Evolutionary conservation across 2,329 filamentous ascomycete genomes (phyloP), one percentile per base, ranked within the genome.

Genomic region (Fusarium miscanthi): DNA sequence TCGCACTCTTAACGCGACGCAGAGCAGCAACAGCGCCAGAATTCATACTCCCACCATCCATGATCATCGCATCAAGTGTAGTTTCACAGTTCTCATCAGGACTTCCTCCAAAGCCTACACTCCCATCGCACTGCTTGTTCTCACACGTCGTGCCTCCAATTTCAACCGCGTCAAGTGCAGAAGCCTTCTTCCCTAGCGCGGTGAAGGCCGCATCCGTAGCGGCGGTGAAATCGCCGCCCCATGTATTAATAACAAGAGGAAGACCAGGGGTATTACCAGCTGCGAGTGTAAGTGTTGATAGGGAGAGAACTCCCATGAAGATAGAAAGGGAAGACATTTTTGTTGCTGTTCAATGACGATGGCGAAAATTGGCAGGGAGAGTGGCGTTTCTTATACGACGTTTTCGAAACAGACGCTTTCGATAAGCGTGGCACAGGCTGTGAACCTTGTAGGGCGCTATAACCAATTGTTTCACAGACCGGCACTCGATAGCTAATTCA

Each of bases 21-120:
- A 89, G 78, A 1, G 81, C 85, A 0, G 86, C 87, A 9, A 89
- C 87, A 9, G 87, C 86, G 45, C 87, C 87, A 2, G 84, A 82
- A 21, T 87, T 87, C 80, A 89, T 82, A n/a, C 82, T 86, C 0
- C 78, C 79, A 33, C 87, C 87, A 75, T 89, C 87, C 84, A 89
- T 88, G 77, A 89, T 84, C 81, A 89, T 83, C n/a, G 87, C 87
- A 78, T 89, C 87, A 19, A 89, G 85, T 1, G 87, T 88, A 6
- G 87, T 89, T 80, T 89, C 87, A 79, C 87, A 89, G 37, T 79
- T 77, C 76, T 89, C 87, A 69, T 88, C 87, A 0, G 87, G 86
- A 5, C 86, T 88, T 12, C 87, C 87, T 59, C 87, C 87, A 72
- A 81, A 88, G 57, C 87, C 87, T 41, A 89, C 87, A 41, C 83